phyloP scores from a whole-genome alignment of 352 stramenopile species.

The Phytophthora chlamydospora region DNA sequence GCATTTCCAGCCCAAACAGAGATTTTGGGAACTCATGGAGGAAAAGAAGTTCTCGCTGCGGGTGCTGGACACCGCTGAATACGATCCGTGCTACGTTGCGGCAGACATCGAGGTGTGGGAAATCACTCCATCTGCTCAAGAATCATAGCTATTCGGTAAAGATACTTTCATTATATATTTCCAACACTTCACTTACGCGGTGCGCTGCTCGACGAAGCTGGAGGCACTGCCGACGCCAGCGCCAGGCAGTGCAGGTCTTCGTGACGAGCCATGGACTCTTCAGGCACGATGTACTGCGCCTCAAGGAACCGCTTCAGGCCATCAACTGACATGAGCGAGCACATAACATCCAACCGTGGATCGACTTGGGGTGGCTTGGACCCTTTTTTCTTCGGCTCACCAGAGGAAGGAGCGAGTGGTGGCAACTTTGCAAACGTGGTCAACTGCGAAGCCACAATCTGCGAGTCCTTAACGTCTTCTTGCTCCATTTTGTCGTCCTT shows the following conservation, averaged over 20 bases:
- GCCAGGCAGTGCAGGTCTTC: constrained; percentile 67
- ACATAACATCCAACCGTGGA: constrained; percentile 75
- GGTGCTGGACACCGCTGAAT: constrained; percentile 54
- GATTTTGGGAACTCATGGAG: constrained; percentile 80
- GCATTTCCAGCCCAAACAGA: constrained; percentile 78
- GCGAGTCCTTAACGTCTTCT: constrained; percentile 9
- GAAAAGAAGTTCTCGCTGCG: constrained; percentile 54
- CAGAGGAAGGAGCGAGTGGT: constrained; percentile 15
- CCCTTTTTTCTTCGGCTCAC: constrained; percentile 20
- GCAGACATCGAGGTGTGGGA: constrained; percentile 93
- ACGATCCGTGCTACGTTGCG: constrained; percentile 76
- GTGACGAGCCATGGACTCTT: constrained; percentile 38
- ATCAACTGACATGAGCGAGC: constrained; percentile 74
- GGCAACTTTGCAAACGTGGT: constrained; percentile 14
- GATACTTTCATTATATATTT: constrained; percentile 7
- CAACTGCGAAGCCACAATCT: constrained; percentile 9
- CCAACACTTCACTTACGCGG: constrained; percentile 8
- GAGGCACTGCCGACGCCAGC: constrained; percentile 37
- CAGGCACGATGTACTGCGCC: constrained; percentile 56
- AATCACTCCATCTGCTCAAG: constrained; percentile 19
- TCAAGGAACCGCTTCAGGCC: constrained; percentile 70
- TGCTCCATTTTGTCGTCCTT: constrained; percentile 8
- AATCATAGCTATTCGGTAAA: constrained; percentile 2
- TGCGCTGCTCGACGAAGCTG: constrained; percentile 17
- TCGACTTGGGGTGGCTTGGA: constrained; percentile 28